Base-by-base conservation (phyloP, 257 asterid genomes). In the Capsicum chinense region DNA sequence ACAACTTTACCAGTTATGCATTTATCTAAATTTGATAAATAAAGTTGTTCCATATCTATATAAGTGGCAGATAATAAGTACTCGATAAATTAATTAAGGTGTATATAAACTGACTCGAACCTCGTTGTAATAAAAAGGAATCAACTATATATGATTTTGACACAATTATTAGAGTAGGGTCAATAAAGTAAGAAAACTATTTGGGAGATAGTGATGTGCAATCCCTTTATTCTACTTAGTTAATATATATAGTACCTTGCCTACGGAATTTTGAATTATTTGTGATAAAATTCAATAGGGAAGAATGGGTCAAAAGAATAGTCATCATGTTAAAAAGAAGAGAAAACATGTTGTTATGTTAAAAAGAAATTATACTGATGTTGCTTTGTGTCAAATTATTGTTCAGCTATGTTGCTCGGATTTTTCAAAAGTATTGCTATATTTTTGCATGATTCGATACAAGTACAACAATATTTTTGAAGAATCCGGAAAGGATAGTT, bases 291-390 rank as follows among this genome's bases (percentile, higher is more conserved):
- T 73, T 74, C 19, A 83, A 76, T 42, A 15, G 39, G 47, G 50
- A 44, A 79, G 60, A 35, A 11, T 69, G 86, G 68, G 56, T 33
- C 63, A 47, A 83, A 71, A 54, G 67, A 58, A 60, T 70, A 59
- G 59, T 48, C 19, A 48, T 37, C 78, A 19, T 12, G 58, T 57
- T 71, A 39, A 35, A 87, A 85, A 60, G 87, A 68, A 84, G 87
- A 84, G 86, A 81, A 81, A 88, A 83, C 57, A 83, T 1, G 60
- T 14, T 33, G 62, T 17, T 14, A 7, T 64, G 21, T 52, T n/a
- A 1, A 48, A 48, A 70, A 6, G 13, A 44, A 44, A 70, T 21
- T 21, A 17, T 4, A 47, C 42, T 48, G 59, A 2, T 73, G 39
- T 3, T 15, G 50, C 0, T 37, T 37, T 68, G 7, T 68, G n/a